Conservation (phyloP, 768 basidiomycete genomes). For the Peribolospora kevripleyi region DNA sequence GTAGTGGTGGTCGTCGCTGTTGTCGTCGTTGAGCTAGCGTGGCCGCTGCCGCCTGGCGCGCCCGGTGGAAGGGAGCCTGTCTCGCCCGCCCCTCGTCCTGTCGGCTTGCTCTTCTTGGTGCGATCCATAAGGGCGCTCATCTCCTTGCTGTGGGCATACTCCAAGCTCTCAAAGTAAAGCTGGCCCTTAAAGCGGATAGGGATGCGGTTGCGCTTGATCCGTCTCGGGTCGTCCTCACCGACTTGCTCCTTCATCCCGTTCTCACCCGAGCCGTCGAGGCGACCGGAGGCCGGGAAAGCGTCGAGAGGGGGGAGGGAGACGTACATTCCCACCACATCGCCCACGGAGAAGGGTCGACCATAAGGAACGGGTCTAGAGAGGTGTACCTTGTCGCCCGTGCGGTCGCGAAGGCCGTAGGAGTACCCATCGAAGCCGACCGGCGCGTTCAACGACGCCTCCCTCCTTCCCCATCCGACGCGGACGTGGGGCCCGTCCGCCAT, state of each 20-base stretch:
- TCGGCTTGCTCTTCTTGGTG: constrained; percentile 13
- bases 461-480: constrained; percentile 67
- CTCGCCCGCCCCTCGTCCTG: constrained; percentile 5
- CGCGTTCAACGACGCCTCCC: constrained; percentile 79
- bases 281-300: background rate
- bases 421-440: constrained; percentile 87
- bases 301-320: constrained; percentile 47
- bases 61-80: no score
- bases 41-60: background rate
- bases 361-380: constrained; percentile 59
- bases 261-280: background rate
- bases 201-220: constrained; percentile 65
- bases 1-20: constrained; percentile 27
- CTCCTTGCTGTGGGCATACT: constrained; percentile 71
- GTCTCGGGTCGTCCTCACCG: constrained; percentile 56
- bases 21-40: background rate
- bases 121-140: constrained; percentile 71
- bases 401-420: constrained; percentile 75
- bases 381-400: constrained; percentile 70
- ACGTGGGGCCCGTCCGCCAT: constrained; percentile 47
- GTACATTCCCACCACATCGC: constrained; percentile 82
- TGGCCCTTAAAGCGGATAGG: constrained; percentile 92
- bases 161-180: constrained; percentile 80
- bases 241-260: background rate
- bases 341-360: constrained; percentile 44